Conservation (phyloP, 2,329 filamentous ascomycete genomes). For the Esteya vermicola region DNA sequence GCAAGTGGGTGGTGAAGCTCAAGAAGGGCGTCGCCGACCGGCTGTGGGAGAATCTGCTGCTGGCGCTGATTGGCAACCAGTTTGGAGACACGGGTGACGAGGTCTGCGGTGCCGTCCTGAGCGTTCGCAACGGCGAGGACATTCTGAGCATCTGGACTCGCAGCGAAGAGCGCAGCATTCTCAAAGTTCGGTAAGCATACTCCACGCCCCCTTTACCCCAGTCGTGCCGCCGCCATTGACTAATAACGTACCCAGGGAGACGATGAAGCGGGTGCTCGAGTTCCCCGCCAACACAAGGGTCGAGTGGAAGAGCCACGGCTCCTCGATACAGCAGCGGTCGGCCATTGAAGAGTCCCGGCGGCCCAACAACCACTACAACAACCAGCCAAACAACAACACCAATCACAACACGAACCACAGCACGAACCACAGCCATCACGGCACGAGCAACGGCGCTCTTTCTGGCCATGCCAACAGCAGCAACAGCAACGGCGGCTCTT, state of each 20-base stretch:
- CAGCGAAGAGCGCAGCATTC: slow-evolving; percentile 81
- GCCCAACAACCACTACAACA: slow-evolving; percentile 29
- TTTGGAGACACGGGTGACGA: slow-evolving; percentile 88
- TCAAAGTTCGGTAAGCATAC: slow-evolving; percentile 92
- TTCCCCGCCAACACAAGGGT: slow-evolving; percentile 83
- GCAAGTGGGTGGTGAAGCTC: slow-evolving; percentile 92
- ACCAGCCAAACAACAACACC: slow-evolving; percentile 17
- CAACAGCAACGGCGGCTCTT: slow-evolving; percentile 8
- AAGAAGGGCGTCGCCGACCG: slow-evolving; percentile 96
- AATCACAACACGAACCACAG: slow-evolving; percentile 11
- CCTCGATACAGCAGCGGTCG: slow-evolving; percentile 82
- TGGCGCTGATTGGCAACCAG: slow-evolving; percentile 86
- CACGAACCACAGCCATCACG: not conserved
- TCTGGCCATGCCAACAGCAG: slow-evolving; percentile 17
- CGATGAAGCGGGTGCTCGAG: slow-evolving; percentile 76
- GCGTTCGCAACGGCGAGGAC: slow-evolving; percentile 88
- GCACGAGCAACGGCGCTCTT: slow-evolving; percentile 17
- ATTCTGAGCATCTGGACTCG: slow-evolving; percentile 97
- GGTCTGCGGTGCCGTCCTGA: slow-evolving; percentile 87
- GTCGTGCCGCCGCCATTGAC: too few species aligned
- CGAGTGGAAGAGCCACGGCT: slow-evolving; percentile 91
- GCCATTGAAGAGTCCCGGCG: slow-evolving; percentile 85
- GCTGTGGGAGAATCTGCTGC: slow-evolving; percentile 89
- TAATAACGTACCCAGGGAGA: slow-evolving; percentile 50
- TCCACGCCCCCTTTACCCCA: too few species aligned